Base-by-base conservation (phyloP, 805 yeast genomes). In the Pichia exigua region DNA sequence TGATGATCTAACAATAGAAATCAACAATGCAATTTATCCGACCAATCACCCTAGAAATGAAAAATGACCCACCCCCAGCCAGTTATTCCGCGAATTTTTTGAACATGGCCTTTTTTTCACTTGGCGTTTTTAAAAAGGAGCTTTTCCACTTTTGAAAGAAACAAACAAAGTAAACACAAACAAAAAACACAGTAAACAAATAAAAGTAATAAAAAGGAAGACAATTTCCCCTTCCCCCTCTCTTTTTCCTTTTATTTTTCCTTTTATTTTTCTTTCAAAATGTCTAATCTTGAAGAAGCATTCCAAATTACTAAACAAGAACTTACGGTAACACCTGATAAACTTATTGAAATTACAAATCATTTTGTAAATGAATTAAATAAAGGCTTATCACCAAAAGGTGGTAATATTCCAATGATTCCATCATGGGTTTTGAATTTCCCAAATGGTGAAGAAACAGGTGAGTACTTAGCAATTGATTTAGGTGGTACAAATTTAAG, bases 401-500 rank as follows among this genome's bases (percentile, higher is more conserved):
- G 94, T 48, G 95, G 94, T 53, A 85, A 84, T 68, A 88, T 89
- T 64, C 98, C 99, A 55, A 92, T 92, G 98, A 90, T 85, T 65
- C 96, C 96, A 46, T 87, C 95, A 56, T 92, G 97, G 97, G 97
- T 92, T 51, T 74, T 90, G 77, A 95, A 86, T 64, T 85, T 75
- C 74, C 97, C 98, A 58, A 84, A 92, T 47, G 99, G 99, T 58
- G 73, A 81, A 59, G 99, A 92, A 70, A 78, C 77, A 42, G 99
- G 99, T 58, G 83, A 88, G 59, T 92, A 78, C 70, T 73, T 92
- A 66, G 97, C 98, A 49, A 85, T 94, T 54, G 99, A 92, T 69
- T 78, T 92, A 73, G 99, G 99, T 67, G 99, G 99, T 56, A 92
- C 99, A 56, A 92, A 92, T 73, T 77, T 92, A 69, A 82, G 99